Conservation (phyloP, 2,329 filamentous ascomycete genomes). For the Aspergillus sp. region DNA sequence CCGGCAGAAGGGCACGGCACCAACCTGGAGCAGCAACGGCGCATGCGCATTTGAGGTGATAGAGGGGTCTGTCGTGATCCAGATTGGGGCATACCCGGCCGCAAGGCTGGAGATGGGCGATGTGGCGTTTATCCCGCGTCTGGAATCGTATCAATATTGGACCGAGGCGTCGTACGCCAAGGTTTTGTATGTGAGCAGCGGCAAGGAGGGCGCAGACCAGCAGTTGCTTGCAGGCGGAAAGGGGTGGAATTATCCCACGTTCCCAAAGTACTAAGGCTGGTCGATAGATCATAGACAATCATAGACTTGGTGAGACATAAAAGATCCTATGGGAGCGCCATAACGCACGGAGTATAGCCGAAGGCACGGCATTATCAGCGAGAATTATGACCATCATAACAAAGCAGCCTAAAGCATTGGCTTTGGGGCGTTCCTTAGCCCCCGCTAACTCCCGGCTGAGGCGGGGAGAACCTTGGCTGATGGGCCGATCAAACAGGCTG, state of each 20-base stretch:
- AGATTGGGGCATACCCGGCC: constrained; percentile 27
- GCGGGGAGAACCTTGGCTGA: neutral
- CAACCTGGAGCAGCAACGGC: constrained; percentile 23
- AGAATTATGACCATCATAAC: too few species aligned
- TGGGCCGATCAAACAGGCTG: neutral
- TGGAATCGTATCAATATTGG: constrained; percentile 34
- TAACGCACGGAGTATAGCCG: too few species aligned
- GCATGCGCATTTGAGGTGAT: constrained; percentile 40
- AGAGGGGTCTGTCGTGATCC: constrained; percentile 35
- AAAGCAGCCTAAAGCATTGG: neutral
- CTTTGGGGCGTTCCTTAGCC: too few species aligned
- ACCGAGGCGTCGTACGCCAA: constrained; percentile 24
- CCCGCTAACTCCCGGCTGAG: neutral
- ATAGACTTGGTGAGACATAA: neutral
- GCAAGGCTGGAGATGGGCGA: constrained; percentile 35
- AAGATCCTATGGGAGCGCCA: too few species aligned
- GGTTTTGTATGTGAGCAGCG: constrained; percentile 20
- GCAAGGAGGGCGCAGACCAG: constrained; percentile 17
- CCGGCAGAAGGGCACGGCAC: constrained; percentile 21
- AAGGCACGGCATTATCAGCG: too few species aligned
- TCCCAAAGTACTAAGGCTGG: constrained; percentile 16
- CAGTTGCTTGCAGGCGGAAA: constrained; percentile 15
- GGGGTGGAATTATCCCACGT: constrained; percentile 18
- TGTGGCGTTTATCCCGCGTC: constrained; percentile 38
- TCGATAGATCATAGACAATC: too few species aligned